Percentiles rank a stretch among this genome's conserved stretches.
phyloP scores from a whole-genome alignment of 2,329 filamentous ascomycete genomes.

The Didymella sp. region DNA sequence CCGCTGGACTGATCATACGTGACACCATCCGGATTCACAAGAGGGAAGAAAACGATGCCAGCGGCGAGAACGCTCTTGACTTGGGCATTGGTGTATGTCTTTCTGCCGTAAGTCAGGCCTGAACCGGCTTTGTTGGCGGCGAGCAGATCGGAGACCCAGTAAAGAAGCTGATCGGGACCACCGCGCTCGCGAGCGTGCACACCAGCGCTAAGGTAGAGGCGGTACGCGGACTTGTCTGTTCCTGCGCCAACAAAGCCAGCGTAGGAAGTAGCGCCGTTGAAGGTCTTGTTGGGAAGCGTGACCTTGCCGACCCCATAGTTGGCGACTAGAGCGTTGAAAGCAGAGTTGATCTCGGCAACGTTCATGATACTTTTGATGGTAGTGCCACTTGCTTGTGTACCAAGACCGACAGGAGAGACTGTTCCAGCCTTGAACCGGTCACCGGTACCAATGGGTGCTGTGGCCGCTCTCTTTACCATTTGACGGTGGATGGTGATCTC shows the following conservation, averaged over 20 bases:
- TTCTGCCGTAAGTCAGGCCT: constrained; percentile 61
- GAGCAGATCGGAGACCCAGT: constrained; percentile 65
- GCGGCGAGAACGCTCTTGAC: constrained; percentile 60
- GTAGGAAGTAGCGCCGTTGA: constrained; percentile 52
- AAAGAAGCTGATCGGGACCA: constrained; percentile 63
- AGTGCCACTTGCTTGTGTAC: constrained; percentile 47
- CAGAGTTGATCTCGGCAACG: constrained; percentile 55
- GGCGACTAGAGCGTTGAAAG: constrained; percentile 53
- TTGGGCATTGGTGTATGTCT: constrained; percentile 60
- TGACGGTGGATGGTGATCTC: constrained; percentile 35
- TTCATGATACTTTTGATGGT: constrained; percentile 57
- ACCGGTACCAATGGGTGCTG: constrained; percentile 48
- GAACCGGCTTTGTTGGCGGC: constrained; percentile 58
- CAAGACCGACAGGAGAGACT: constrained; percentile 53
- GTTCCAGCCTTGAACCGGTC: constrained; percentile 53
- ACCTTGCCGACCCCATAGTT: constrained; percentile 54
- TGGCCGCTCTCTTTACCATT: constrained; percentile 39
- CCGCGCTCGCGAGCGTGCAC: constrained; percentile 67
- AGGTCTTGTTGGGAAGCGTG: constrained; percentile 54
- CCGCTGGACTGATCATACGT: constrained; percentile 44
- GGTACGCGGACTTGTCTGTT: constrained; percentile 52
- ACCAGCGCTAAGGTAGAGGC: constrained; percentile 60
- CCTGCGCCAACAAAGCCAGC: constrained; percentile 57
- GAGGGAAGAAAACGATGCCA: constrained; percentile 61
- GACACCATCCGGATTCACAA: constrained; percentile 49